Evolutionary conservation across 106 monocot species (phyloP), one percentile per base, ranked within the genome.

Genomic region (Vanilla planifolia): DNA sequence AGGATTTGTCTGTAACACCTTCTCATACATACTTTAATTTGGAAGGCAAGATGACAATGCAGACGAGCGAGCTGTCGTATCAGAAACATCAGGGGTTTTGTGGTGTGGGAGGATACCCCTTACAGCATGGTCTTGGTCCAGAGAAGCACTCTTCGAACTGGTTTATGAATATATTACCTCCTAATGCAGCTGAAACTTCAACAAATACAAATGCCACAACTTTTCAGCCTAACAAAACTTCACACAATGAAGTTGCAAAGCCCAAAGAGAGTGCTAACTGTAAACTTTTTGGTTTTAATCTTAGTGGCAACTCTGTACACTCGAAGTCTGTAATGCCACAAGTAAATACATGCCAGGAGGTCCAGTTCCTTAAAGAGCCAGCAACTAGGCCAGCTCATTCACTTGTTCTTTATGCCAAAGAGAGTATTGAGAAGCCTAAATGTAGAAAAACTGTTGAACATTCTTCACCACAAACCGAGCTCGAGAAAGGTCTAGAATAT

Each of bases 211-310:
- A 26, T 26, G 7, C 13, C 26, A 2, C 50, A 10, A 50, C 3
- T 11, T 77, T 75, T 51, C 80, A 78, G 34, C 72, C 80, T 43
- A 33, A 69, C 48, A 3, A 66, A 19, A 25, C 68, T 50, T 22
- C 23, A 5, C 52, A 61, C 2, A 58, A 22, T 36, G 78, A 81
- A 21, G 35, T 47, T 13, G 59, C 33, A 27, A 73, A 62, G 51
- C 26, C 70, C 6, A 65, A 84, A 47, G 71, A 59, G 29, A 60
- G 55, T 37, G 59, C 66, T 13, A 79, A 62, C 51, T 98, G 66
- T 61, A 98, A 88, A 62, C 77, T 98, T 26, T 98, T 98, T 77
- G 96, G 96, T 11, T 73, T 91, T 60, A 64, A 85, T 65, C 68
- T 98, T 5, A 73, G 73, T 26, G 55, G 53, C 28, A 77, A 53